Percentiles rank a stretch among this genome's conserved stretches.
Evolutionary conservation across 2,329 filamentous ascomycete genomes (phyloP).

Genomic region (Penicillium sp.): DNA sequence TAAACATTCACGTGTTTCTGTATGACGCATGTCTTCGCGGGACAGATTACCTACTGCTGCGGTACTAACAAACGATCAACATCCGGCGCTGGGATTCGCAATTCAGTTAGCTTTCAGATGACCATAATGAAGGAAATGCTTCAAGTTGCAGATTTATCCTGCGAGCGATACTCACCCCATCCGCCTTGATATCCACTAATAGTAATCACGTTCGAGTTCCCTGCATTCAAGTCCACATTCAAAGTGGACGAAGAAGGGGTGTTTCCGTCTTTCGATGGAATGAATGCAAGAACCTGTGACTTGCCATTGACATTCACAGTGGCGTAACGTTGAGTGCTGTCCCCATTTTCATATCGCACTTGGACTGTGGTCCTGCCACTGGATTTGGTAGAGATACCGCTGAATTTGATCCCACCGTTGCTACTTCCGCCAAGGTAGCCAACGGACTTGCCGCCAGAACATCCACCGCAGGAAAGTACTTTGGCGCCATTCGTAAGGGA

Average conservation of each 20-base stretch:
- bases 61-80: neutral
- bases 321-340: neutral
- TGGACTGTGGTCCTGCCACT: neutral
- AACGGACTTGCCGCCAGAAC: neutral
- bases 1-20: too few relatives aligned
- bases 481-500: neutral
- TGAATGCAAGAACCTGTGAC: neutral
- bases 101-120: neutral
- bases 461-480: neutral
- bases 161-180: neutral
- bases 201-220: neutral
- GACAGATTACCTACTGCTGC: neutral
- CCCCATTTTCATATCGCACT: slow-evolving; percentile 1
- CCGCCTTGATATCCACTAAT: neutral
- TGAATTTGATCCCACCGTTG: neutral
- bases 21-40: neutral
- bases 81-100: neutral
- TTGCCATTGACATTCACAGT: neutral
- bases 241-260: neutral
- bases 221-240: neutral
- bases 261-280: neutral
- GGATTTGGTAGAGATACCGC: neutral
- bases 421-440: neutral
- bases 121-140: neutral
- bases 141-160: neutral